These are phyloP conservation scores for Xerocomus potaroensis DNA, from an alignment of 768 basidiomycete species.

Conservation along the genomic window DNA sequence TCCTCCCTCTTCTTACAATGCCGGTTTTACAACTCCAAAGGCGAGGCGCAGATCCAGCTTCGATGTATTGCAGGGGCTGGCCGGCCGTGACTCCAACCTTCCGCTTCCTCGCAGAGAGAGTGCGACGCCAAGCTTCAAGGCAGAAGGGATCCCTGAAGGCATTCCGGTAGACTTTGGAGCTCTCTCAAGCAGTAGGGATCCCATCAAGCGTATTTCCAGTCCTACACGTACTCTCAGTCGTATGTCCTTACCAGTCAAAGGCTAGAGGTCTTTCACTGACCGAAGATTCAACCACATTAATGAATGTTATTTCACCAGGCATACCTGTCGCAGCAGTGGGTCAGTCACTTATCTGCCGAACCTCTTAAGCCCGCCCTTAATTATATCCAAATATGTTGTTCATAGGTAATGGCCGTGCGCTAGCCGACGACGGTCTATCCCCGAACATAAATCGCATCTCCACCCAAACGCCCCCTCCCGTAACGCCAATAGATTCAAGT, in stretches of 20 bases:
- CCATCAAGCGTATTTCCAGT: slow-evolving; percentile 55
- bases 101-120: slow-evolving; percentile 63
- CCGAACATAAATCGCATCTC: slow-evolving; percentile 32
- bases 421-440: slow-evolving; percentile 67
- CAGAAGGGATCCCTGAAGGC: slow-evolving; percentile 67
- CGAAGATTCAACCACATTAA: slow-evolving; percentile 18
- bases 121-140: slow-evolving; percentile 32
- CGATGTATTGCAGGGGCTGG: slow-evolving; percentile 64
- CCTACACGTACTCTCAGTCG: slow-evolving; percentile 78
- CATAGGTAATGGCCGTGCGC: slow-evolving; percentile 76
- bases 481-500: slow-evolving; percentile 35
- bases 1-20: slow-evolving; percentile 31
- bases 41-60: slow-evolving; percentile 64
- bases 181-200: slow-evolving; percentile 34
- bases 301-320: slow-evolving; percentile 40
- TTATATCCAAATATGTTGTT: slow-evolving; percentile 14
- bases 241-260: slow-evolving; percentile 40
- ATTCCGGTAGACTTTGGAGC: slow-evolving; percentile 57
- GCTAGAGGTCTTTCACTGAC: slow-evolving; percentile 19
- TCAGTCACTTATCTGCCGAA: slow-evolving; percentile 35
- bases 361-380: slow-evolving; percentile 14
- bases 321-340: slow-evolving; percentile 78
- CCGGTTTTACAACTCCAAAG: slow-evolving; percentile 40
- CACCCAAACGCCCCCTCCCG: slow-evolving; percentile 28
- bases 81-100: slow-evolving; percentile 71